phyloP scores from a whole-genome alignment of 176 grass and related monocot genomes.

The Cocos nucifera region DNA sequence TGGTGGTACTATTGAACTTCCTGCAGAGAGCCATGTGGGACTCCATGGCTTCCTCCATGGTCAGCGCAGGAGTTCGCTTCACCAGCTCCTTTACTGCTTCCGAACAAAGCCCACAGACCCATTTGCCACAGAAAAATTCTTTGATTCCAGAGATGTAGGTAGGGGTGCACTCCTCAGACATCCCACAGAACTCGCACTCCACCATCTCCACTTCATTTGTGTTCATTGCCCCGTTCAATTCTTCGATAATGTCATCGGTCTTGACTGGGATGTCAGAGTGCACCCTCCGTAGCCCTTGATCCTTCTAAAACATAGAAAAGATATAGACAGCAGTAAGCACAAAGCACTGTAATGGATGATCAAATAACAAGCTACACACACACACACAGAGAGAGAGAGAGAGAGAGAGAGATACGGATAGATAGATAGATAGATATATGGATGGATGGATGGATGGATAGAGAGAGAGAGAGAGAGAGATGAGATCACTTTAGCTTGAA shows the following conservation, averaged over 20 bases:
- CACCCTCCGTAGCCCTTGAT: neutral
- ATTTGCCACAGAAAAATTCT: conserved; percentile 11
- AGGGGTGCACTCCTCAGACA: conserved; percentile 24
- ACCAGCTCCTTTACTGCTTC: conserved; percentile 17
- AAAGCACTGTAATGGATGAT: too few species aligned
- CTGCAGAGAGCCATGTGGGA: conserved; percentile 16
- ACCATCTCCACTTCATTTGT: neutral
- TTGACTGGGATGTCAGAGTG: neutral
- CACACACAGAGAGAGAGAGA: too few species aligned
- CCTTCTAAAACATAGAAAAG: neutral
- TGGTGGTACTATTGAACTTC: conserved; percentile 12
- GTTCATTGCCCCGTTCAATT: neutral
- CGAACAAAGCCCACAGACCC: conserved; percentile 24
- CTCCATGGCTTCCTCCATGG: conserved; percentile 8
- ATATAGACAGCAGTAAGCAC: too few species aligned
- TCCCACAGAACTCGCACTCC: conserved; percentile 19
- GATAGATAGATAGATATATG: too few species aligned
- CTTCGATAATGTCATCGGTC: neutral
- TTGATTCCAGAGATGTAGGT: conserved; percentile 9
- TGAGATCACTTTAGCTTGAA: too few species aligned
- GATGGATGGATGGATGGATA: too few species aligned
- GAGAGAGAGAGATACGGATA: too few species aligned
- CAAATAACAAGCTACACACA: too few species aligned
- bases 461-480: too few species aligned
- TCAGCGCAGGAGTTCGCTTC: neutral